Base-by-base conservation (phyloP, 1,139 yeast genomes). In the Yamadazyma aaseri region DNA sequence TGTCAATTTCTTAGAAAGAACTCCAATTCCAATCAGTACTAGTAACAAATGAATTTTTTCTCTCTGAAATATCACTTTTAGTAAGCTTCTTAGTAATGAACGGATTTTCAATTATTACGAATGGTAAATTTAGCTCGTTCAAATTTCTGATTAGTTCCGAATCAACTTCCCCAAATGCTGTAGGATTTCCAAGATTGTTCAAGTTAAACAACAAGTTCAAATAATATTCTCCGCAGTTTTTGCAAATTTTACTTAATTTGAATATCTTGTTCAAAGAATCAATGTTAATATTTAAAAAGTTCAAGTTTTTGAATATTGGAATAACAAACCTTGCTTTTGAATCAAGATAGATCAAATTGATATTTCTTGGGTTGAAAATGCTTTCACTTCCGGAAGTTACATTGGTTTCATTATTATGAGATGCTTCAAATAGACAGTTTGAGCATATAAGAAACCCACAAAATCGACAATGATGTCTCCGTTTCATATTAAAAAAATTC, bases 11-110 rank as follows among this genome's bases (percentile, higher is more conserved):
- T 46, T 44, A 68, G 43, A 69, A 69, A 3, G 73, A 65, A 45
- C 73, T 66, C 74, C 75, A 69, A 20, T 61, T 63, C 75, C 75
- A 69, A 46, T 68, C 74, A 17, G 60, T 20, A 45, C 46, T 44
- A 16, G 34, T 37, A 20, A 32, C 35, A 13, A 45, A 30, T 14
- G 43, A 40, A 27, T 30, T 38, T 17, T 38, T 36, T 17, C 42
- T 34, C 21, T 42, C 41, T 11, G 29, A 22, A 6, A 18, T 17
- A n/a, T 28, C 33, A 11, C 17, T 25, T 3, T 24, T 23, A 15
- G 31, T 26, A 7, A 28, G 13, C 23, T 39, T 37, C 24, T 38
- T 40, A 29, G 31, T 47, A 8, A 60, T 36, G 41, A 56, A 65
- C 3, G 73, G 72, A 44, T 68, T 68, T 38, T 68, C 73, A 17